Conservation (phyloP, 805 yeast species). For the Metschnikowia anglica region DNA sequence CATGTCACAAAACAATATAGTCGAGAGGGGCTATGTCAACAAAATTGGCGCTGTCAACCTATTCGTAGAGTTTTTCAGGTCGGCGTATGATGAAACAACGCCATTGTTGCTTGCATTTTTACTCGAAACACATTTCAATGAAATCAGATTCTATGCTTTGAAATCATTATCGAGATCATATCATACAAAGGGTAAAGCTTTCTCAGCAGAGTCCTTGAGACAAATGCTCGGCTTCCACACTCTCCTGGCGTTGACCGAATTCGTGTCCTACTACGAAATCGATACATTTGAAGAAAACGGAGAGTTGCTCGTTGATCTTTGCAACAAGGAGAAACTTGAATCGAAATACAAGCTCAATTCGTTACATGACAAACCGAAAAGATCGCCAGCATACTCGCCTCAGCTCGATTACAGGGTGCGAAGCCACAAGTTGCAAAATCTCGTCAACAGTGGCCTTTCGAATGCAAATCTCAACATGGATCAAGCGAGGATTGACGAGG, state of each 20-base stretch:
- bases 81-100: conserved; percentile 44
- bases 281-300: conserved; percentile 36
- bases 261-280: conserved; percentile 65
- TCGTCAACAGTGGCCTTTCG: conserved; percentile 36
- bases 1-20: conserved; percentile 59
- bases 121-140: conserved; percentile 77
- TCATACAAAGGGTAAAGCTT: conserved; percentile 71
- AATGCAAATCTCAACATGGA: conserved; percentile 27
- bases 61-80: conserved; percentile 62
- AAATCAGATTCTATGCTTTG: conserved; percentile 71
- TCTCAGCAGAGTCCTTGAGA: conserved; percentile 48
- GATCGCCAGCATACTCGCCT: conserved; percentile 35
- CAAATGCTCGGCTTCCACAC: conserved; percentile 66
- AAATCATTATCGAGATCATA: conserved; percentile 62
- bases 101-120: conserved; percentile 74
- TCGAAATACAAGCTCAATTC: conserved; percentile 39
- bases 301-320: conserved; percentile 35
- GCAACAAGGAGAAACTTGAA: conserved; percentile 43
- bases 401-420: conserved; percentile 31
- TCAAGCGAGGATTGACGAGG: neutral
- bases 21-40: conserved; percentile 52
- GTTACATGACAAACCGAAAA: conserved; percentile 37
- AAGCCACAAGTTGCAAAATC: conserved; percentile 24
- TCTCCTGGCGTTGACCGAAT: conserved; percentile 49
- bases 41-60: conserved; percentile 57